These are phyloP conservation scores for Fusarium concolor DNA, from an alignment of 2,329 filamentous ascomycete species.

Conservation along the genomic window DNA sequence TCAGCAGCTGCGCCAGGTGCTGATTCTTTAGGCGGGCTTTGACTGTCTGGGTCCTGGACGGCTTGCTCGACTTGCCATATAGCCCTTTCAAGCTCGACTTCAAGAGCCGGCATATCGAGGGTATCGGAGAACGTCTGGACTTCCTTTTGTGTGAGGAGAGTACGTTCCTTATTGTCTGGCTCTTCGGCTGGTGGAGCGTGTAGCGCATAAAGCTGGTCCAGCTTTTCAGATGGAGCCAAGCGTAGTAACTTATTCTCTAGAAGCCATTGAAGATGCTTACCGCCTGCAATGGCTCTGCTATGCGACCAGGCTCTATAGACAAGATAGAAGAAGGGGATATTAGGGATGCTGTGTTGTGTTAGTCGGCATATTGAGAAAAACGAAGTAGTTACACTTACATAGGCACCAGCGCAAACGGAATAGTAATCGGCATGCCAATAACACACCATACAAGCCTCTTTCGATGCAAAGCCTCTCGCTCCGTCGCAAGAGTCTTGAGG, in stretches of 20 bases:
- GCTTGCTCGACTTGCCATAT: conserved; percentile 76
- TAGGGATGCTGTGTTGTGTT: conserved; percentile 74
- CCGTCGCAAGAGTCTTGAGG: conserved; percentile 78
- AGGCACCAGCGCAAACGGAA: conserved; percentile 85
- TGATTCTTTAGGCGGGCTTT: conserved; percentile 20
- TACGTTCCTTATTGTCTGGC: conserved; percentile 47
- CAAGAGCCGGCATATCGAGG: conserved; percentile 75
- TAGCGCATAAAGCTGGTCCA: conserved; percentile 80
- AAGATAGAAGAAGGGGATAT: conserved; percentile 97
- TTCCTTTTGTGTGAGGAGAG: conserved; percentile 63
- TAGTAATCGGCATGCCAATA: conserved; percentile 82
- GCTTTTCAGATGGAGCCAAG: conserved; percentile 71
- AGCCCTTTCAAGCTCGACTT: conserved; percentile 78
- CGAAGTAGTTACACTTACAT: conserved; percentile 69
- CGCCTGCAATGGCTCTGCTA: conserved; percentile 86
- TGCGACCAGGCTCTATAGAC: conserved; percentile 92
- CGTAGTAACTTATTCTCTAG: conserved; percentile 77
- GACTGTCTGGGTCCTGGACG: conserved; percentile 53
- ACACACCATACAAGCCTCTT: conserved; percentile 84
- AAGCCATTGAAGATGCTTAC: conserved; percentile 86
- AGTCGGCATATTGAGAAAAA: background rate
- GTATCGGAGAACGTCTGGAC: conserved; percentile 69
- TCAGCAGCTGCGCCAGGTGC: conserved; percentile 29
- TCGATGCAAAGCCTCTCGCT: conserved; percentile 82
- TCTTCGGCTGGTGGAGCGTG: conserved; percentile 45